phyloP scores from a whole-genome alignment of 2,329 filamentous ascomycete genomes.

The Colletotrichum higginsianum region DNA sequence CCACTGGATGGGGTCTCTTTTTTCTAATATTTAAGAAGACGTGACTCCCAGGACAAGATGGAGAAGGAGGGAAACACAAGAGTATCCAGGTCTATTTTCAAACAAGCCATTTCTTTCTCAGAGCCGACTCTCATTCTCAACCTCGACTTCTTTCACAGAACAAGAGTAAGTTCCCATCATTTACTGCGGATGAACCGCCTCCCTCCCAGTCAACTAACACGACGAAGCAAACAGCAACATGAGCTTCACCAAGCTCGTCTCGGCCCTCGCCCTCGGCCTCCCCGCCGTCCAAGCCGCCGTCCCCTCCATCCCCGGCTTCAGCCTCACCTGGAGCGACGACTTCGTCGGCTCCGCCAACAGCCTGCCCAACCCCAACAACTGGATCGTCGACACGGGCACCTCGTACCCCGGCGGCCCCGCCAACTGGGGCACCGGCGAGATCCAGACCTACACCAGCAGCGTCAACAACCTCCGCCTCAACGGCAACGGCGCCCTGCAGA shows the following conservation, averaged over 20 bases:
- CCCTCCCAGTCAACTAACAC: background rate
- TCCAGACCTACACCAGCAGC: conserved; percentile 61
- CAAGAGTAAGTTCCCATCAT: background rate
- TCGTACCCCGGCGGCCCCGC: conserved; percentile 61
- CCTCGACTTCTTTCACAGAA: background rate
- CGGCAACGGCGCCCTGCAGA: conserved; percentile 61
- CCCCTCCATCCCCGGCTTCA: conserved; percentile 43
- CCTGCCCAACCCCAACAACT: conserved; percentile 57
- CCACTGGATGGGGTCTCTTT: too few relatives aligned
- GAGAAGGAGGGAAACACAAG: too few relatives aligned
- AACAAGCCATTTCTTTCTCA: background rate
- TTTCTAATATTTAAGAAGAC: background rate
- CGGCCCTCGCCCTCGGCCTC: conserved; percentile 22
- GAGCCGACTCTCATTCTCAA: background rate
- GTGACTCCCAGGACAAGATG: background rate
- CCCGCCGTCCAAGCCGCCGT: conserved; percentile 35
- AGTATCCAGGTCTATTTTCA: background rate
- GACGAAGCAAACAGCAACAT: conserved; percentile 4
- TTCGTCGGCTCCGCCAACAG: conserved; percentile 51
- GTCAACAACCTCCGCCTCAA: conserved; percentile 62
- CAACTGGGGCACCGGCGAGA: conserved; percentile 66
- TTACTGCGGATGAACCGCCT: background rate
- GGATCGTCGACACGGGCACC: conserved; percentile 61
- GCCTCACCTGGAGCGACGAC: conserved; percentile 51
- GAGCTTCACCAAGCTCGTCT: conserved; percentile 20